These are phyloP conservation scores for Leptographium flavum DNA, from an alignment of 2,329 filamentous ascomycete species.

Conservation along the genomic window DNA sequence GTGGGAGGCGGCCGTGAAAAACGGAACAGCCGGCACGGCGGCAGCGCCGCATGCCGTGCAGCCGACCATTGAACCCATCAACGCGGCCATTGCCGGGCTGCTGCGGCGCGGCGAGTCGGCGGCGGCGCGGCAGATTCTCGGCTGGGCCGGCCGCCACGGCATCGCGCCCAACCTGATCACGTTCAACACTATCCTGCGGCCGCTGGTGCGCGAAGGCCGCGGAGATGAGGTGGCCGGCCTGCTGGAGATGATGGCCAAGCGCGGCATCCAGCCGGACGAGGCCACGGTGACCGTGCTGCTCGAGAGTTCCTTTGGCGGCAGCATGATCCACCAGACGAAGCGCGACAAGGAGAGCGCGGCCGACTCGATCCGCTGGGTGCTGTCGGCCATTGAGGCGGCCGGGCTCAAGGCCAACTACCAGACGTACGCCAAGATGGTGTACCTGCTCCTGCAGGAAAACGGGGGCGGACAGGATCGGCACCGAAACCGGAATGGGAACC, in stretches of 20 bases:
- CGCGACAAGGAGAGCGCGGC: conserved; percentile 15
- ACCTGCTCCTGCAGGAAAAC: conserved; percentile 39
- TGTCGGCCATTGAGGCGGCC: conserved; percentile 41
- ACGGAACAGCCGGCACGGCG: conserved; percentile 11
- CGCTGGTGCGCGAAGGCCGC: conserved; percentile 36
- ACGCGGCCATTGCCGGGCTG: conserved; percentile 53
- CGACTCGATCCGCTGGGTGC: conserved; percentile 30
- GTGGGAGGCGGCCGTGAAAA: conserved; percentile 31
- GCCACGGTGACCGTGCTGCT: conserved; percentile 63
- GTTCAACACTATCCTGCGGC: conserved; percentile 56
- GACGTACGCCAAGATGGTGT: conserved; percentile 57
- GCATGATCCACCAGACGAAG: conserved; percentile 21
- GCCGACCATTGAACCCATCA: conserved; percentile 52
- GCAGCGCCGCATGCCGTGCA: too few species aligned
- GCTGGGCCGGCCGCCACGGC: conserved; percentile 41
- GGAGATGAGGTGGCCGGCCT: conserved; percentile 34
- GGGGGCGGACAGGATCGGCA: too few species aligned
- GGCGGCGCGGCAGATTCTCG: conserved; percentile 38
- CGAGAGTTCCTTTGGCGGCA: conserved; percentile 34
- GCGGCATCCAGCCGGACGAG: conserved; percentile 43
- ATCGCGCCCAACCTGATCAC: conserved; percentile 42
- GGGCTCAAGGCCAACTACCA: conserved; percentile 45
- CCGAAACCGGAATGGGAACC: too few species aligned
- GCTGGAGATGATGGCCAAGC: conserved; percentile 42
- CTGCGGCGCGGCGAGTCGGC: conserved; percentile 31